Percentiles rank a stretch among this genome's conserved stretches.
These are phyloP conservation scores for Cryptococcus hybrid DNA, from an alignment of 1,284 basidiomycete genomes.

Conservation along the genomic window DNA sequence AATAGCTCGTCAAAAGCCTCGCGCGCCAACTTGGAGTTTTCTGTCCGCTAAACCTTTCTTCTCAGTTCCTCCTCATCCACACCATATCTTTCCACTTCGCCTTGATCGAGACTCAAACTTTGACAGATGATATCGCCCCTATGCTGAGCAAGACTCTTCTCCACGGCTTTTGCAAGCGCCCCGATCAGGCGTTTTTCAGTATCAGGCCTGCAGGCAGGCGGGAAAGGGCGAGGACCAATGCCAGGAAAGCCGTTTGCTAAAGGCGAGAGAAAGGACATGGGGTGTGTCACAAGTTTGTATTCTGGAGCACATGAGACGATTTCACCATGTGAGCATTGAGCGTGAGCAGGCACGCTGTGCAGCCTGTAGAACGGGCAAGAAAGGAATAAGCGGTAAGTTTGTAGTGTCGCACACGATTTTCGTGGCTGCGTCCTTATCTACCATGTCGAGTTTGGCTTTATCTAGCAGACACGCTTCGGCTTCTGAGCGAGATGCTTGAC, in stretches of 20 bases:
- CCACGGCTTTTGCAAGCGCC: conserved; percentile 69
- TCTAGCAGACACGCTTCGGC: conserved; percentile 59
- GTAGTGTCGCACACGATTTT: conserved; percentile 29
- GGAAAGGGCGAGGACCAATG: conserved; percentile 71
- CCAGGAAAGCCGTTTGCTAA: conserved; percentile 72
- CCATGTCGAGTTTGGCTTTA: conserved; percentile 16
- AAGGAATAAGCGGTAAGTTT: conserved; percentile 56
- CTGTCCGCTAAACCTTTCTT: conserved; percentile 34
- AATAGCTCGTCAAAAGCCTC: conserved; percentile 45
- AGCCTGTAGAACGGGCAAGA: conserved; percentile 62
- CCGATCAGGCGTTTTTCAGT: conserved; percentile 77
- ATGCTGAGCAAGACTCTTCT: conserved; percentile 64
- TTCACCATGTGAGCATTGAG: conserved; percentile 62
- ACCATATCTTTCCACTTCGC: conserved; percentile 74
- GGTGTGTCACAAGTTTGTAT: conserved; percentile 58
- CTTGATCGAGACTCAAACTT: conserved; percentile 58
- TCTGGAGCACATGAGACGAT: conserved; percentile 69
- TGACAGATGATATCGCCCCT: conserved; percentile 69
- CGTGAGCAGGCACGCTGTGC: conserved; percentile 64
- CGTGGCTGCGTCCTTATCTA: conserved; percentile 19
- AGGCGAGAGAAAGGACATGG: conserved; percentile 32
- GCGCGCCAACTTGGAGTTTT: conserved; percentile 20
- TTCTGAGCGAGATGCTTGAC: conserved; percentile 49
- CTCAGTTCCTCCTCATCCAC: conserved; percentile 56
- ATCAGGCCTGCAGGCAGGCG: conserved; percentile 79